phyloP scores from a whole-genome alignment of 495 filamentous ascomycete genomes.

The Trichoderma gamsii region DNA sequence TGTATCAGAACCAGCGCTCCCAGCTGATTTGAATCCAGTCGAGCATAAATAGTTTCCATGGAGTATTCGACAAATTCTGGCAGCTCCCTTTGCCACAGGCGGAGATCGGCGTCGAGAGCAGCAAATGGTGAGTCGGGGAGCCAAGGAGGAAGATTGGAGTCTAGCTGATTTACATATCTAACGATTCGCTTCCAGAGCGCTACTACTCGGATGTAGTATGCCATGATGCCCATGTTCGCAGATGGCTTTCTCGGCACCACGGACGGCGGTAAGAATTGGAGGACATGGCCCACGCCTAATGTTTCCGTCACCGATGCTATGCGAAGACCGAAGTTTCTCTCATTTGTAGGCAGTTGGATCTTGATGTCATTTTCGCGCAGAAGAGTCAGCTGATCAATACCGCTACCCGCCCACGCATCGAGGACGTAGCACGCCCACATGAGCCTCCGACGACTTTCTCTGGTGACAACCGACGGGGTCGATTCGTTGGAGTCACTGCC shows the following conservation, averaged over 20 bases:
- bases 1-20: constrained; percentile 15
- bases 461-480: constrained; percentile 15
- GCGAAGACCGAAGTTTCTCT: constrained; percentile 22
- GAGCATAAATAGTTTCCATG: constrained; percentile 15
- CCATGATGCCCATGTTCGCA: constrained; percentile 17
- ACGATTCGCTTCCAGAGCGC: constrained; percentile 16
- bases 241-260: constrained; percentile 12
- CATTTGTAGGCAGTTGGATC: constrained; percentile 34
- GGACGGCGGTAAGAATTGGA: constrained; percentile 11
- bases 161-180: constrained; percentile 8
- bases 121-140: constrained; percentile 3
- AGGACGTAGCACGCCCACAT: constrained; percentile 39
- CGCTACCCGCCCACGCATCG: constrained; percentile 32
- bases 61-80: constrained; percentile 17
- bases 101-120: constrained; percentile 13
- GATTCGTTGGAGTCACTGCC: constrained; percentile 18
- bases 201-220: constrained; percentile 16
- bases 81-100: constrained; percentile 5
- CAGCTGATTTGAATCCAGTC: constrained; percentile 14
- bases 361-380: constrained; percentile 34
- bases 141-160: constrained; percentile 9
- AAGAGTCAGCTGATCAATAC: constrained; percentile 20
- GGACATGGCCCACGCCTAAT: constrained; percentile 11
- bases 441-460: constrained; percentile 31
- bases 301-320: constrained; percentile 16